Evolutionary conservation across 179 eudicot genomes (phyloP), one percentile per base, ranked within the genome.

Genomic region (Carnegiea gigantea): DNA sequence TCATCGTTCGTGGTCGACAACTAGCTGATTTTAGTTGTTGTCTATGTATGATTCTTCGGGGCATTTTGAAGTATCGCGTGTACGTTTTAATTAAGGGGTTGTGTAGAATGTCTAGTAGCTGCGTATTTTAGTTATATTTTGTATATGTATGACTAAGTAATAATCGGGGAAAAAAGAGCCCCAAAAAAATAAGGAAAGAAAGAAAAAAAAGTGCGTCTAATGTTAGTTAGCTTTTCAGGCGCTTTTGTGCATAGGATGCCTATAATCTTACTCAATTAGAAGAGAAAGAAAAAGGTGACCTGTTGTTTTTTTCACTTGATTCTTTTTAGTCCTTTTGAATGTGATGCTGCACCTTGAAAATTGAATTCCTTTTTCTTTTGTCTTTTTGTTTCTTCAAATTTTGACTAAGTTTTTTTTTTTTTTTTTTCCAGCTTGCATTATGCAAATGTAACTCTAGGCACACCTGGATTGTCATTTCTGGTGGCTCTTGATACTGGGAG

Each of bases 401-500:
- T 75, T 79, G 64, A 77, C 44, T 73, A 71, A 79, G 46, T 23
- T 48, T 72, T 3, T 64, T 46, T 5, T 2, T 20, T 20, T 18
- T 15, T 5, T 2, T 20, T 44, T 12, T 10, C 77, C 93, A 95
- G 98, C 86, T 91, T 95, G 89, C 92, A 93, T 79, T 95, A 95
- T 79, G 93, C 95, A 76, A 87, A 89, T 82, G 93, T 95, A 60
- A 83, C 97, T 30, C 86, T 95, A 49, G 98, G 98, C 18, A 89
- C 91, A 7, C 98, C 98, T 0, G 87, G 89, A 62, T 62, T 83
- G 81, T 85, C 85, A 57, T 95, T 90, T 85, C 80, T 93, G 75
- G 98, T 95, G 82, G 98, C 98, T n/a, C 89, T 94, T 18, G 98
- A 94, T 86, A 94, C 98, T 0, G 98, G 98, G 23, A 94, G 98